Percentiles rank a stretch among this genome's conserved stretches.
These are phyloP conservation scores for Verticillium nubilum DNA, from an alignment of 2,329 filamentous ascomycete species.

Conservation along the genomic window DNA sequence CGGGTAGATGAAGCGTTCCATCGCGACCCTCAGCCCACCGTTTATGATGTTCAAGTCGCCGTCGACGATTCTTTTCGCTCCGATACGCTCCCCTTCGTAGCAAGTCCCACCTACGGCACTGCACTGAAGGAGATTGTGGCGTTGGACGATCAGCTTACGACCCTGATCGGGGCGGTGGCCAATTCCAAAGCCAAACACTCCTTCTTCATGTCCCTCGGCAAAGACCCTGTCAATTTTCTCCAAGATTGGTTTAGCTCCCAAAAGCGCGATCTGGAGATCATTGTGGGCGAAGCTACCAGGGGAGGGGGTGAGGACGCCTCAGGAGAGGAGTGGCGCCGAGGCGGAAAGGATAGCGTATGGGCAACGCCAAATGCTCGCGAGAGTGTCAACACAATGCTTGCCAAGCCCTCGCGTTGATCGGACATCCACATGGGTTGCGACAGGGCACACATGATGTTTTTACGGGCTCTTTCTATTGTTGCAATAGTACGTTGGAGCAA, in stretches of 20 bases:
- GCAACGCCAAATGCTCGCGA: slow-evolving; percentile 53
- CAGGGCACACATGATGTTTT: too few species aligned
- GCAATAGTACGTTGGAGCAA: too few species aligned
- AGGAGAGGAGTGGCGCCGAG: slow-evolving; percentile 65
- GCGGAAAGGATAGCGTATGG: slow-evolving; percentile 51
- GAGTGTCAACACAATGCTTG: slow-evolving; percentile 56
- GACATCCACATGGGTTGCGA: too few species aligned
- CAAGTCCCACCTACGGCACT: slow-evolving; percentile 63
- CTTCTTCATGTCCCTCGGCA: slow-evolving; percentile 73
- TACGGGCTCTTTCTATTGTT: too few species aligned
- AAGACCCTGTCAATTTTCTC: slow-evolving; percentile 80
- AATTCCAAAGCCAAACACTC: slow-evolving; percentile 86
- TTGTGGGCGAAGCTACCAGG: slow-evolving; percentile 73
- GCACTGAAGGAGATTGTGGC: slow-evolving; percentile 70
- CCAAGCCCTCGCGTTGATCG: slow-evolving; percentile 26
- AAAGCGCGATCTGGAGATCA: slow-evolving; percentile 82
- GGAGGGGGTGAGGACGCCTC: slow-evolving; percentile 50
- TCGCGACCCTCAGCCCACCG: slow-evolving; percentile 66
- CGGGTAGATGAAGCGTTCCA: slow-evolving; percentile 84
- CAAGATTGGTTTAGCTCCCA: slow-evolving; percentile 87
- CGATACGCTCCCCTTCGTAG: slow-evolving; percentile 59
- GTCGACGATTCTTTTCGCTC: slow-evolving; percentile 77
- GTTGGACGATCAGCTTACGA: slow-evolving; percentile 80
- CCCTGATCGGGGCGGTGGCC: slow-evolving; percentile 75
- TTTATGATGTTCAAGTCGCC: slow-evolving; percentile 84